Percentiles rank a stretch among this genome's conserved stretches.
These are phyloP conservation scores for Alternaria brassicicola DNA, from an alignment of 2,329 filamentous ascomycete species.

Conservation along the genomic window DNA sequence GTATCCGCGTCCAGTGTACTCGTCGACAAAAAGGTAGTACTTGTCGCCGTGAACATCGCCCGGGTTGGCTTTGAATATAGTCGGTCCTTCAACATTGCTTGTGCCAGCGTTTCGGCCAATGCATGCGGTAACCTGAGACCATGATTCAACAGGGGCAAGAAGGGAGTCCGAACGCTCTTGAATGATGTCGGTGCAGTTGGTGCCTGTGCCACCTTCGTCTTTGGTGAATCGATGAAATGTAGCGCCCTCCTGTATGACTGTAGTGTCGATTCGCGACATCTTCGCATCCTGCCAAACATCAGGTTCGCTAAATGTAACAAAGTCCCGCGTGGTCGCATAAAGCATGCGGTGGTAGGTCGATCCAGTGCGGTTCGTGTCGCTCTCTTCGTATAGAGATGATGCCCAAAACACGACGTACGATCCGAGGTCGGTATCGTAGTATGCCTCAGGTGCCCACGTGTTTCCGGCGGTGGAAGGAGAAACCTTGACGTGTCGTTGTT, in stretches of 20 bases:
- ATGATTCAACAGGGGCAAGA: conserved; percentile 50
- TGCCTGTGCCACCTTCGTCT: conserved; percentile 57
- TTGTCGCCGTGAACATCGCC: conserved; percentile 59
- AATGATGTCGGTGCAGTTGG: conserved; percentile 62
- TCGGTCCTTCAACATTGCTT: conserved; percentile 58
- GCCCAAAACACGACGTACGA: conserved; percentile 57
- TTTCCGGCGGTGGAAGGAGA: conserved; percentile 59
- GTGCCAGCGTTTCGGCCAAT: conserved; percentile 60
- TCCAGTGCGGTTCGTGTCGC: conserved; percentile 52
- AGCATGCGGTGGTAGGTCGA: conserved; percentile 60
- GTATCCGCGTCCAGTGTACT: conserved; percentile 59
- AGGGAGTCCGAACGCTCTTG: conserved; percentile 57
- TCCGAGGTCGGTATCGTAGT: conserved; percentile 54
- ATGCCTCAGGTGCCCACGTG: conserved; percentile 62
- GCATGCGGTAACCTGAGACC: conserved; percentile 56
- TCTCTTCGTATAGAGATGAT: conserved; percentile 53
- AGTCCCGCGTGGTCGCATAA: conserved; percentile 59
- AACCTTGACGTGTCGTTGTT: conserved; percentile 58
- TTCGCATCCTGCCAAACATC: conserved; percentile 60
- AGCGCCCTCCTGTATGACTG: conserved; percentile 53
- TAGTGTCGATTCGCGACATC: conserved; percentile 60
- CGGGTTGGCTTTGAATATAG: conserved; percentile 59
- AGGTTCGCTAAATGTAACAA: conserved; percentile 57
- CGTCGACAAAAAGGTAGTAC: conserved; percentile 63
- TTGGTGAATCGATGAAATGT: conserved; percentile 62